Evolutionary conservation across 176 grass and related monocot genomes (phyloP).

Genomic region (Oryza coarctata): DNA sequence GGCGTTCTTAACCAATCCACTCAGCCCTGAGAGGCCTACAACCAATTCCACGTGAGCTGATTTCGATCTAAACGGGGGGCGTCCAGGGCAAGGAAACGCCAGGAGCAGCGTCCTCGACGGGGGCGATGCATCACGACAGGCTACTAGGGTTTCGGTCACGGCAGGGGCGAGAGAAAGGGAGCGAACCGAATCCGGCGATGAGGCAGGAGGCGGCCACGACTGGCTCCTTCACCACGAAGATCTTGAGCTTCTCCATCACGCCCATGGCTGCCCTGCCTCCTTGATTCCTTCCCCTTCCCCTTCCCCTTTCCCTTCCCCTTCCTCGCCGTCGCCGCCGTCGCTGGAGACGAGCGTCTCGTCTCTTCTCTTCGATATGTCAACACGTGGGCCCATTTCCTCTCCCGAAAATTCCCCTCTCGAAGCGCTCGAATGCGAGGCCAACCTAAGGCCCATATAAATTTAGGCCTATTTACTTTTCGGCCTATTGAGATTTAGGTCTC

Average conservation of each 20-base stretch:
- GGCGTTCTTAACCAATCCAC: background rate
- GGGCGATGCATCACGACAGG: background rate
- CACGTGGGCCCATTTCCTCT: background rate
- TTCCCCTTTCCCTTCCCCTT: background rate
- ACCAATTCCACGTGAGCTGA: background rate
- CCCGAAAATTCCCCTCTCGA: background rate
- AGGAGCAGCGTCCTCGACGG: background rate
- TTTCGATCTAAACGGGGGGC: no score
- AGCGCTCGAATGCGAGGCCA: background rate
- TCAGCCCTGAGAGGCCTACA: rapidly evolving
- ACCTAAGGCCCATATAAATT: background rate
- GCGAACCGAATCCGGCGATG: constrained; percentile 83
- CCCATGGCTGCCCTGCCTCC: constrained; percentile 39
- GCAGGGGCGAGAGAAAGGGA: background rate
- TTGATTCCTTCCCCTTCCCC: background rate
- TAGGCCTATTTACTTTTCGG: background rate
- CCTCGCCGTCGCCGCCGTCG: constrained; percentile 38
- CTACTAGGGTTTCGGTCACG: constrained; percentile 24
- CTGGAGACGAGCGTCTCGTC: background rate
- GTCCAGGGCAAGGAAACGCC: background rate
- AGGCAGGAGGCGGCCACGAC: constrained; percentile 86
- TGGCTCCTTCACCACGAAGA: constrained; percentile 81
- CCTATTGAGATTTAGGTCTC: no score
- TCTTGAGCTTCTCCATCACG: constrained; percentile 74
- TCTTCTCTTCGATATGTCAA: background rate